Base-by-base conservation (phyloP, 164 flowering plant genomes). In the Hamamelis virginiana region DNA sequence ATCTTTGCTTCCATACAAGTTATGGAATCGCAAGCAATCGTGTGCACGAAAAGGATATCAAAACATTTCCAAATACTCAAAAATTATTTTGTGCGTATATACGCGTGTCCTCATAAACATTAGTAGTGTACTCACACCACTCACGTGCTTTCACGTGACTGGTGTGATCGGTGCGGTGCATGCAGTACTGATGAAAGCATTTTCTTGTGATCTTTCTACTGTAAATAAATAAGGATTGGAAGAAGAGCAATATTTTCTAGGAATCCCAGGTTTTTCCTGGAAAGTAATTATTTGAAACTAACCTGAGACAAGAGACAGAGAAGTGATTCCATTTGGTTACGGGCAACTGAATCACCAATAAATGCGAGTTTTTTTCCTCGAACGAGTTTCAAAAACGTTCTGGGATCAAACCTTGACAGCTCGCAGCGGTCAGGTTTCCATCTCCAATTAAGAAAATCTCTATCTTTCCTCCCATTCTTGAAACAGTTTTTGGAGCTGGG, bases 291-390 rank as follows among this genome's bases (percentile, higher is more conserved):
- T 5, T 1, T 11, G 4, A 1, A 1, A 38, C 68, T 48, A 13
- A 80, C 89, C 80, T 71, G 74, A 16, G 90, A 82, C 62, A 86
- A 50, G 44, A 82, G 75, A 55, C 90, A 86, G 18, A 84, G 80
- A n/a, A 86, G 83, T 8, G 90, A 86, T 52, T 84, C 87, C 81
- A 84, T 60, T 18, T 86, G 87, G 70, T 86, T 86, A 28, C 87
- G 64, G 11, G 90, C 78, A 45, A 84, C 81, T 1, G 90, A 86
- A 59, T 86, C 90, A 5, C 87, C 90, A 28, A 86, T 55, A 41
- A 86, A 86, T 0, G 80, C 86, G 47, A 84, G 38, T 38, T 74
- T 81, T 69, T 82, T 84, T 1, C 82, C 85, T 14, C 74, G 33
- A 11, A 79, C 69, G 19, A 72, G 45, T 11, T 23, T 43, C 43